Conservation (phyloP, 1,284 basidiomycete genomes). For the Boletellus deceptivus region DNA sequence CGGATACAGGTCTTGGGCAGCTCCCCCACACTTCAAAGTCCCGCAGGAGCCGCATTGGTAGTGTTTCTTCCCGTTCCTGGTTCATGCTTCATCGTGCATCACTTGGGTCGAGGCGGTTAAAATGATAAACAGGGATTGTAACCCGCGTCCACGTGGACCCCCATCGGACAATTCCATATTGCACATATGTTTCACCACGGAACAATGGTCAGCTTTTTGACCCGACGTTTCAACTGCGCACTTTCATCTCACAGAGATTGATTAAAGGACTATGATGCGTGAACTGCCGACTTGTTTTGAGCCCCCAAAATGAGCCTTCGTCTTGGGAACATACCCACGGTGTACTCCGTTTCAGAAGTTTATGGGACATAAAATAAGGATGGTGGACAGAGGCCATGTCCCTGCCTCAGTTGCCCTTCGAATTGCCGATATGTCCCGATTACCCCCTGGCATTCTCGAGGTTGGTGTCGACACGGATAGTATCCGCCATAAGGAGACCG, state of each 20-base stretch:
- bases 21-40: not conserved
- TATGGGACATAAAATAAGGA: not conserved
- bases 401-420: not conserved
- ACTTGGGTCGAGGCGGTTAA: not conserved
- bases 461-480: not conserved
- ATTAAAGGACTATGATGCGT: not conserved
- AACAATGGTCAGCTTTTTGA: not conserved
- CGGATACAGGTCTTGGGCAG: not conserved
- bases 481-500: not conserved
- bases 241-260: not conserved
- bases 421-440: not conserved
- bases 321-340: not conserved
- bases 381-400: too few relatives aligned
- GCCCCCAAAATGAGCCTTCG: not conserved
- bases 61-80: not conserved
- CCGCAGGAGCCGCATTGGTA: not conserved
- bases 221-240: not conserved
- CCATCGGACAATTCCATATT: not conserved
- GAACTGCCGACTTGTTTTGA: not conserved
- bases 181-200: not conserved
- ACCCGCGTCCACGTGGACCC: not conserved
- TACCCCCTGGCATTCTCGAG: not conserved
- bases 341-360: not conserved
- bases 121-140: not conserved
- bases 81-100: not conserved